These are phyloP conservation scores for Verticillium nubilum DNA, from an alignment of 2,329 filamentous ascomycete genomes.

Conservation along the genomic window DNA sequence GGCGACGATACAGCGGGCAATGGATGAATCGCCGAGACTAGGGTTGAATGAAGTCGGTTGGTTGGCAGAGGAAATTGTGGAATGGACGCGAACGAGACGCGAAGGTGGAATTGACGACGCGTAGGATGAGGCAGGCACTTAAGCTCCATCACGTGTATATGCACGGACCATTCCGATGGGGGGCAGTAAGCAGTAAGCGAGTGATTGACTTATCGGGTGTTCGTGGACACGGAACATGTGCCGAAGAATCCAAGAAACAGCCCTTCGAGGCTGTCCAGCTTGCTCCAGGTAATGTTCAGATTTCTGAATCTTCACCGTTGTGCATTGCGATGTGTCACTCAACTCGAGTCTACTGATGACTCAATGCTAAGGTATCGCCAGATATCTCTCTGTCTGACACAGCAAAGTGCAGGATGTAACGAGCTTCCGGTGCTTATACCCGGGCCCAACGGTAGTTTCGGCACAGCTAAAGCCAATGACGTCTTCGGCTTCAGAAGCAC, in stretches of 20 bases:
- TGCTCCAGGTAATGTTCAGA: no score
- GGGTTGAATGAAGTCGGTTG: background rate
- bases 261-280: no score
- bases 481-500: background rate
- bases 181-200: no score
- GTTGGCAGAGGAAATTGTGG: slow-evolving; percentile 3
- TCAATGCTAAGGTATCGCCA: no score
- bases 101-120: background rate
- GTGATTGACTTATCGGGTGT: no score
- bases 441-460: background rate
- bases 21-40: background rate
- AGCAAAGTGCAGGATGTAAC: background rate
- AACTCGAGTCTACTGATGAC: no score
- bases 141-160: background rate
- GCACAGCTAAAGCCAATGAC: background rate
- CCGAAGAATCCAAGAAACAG: no score
- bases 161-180: background rate
- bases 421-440: background rate
- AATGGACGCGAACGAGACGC: background rate
- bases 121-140: background rate
- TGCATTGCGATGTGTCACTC: no score
- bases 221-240: no score
- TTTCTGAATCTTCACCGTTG: no score
- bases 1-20: background rate
- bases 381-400: no score